Evolutionary conservation across 306 rosid species (phyloP).

Genomic region (Lithocarpus polystachyus): DNA sequence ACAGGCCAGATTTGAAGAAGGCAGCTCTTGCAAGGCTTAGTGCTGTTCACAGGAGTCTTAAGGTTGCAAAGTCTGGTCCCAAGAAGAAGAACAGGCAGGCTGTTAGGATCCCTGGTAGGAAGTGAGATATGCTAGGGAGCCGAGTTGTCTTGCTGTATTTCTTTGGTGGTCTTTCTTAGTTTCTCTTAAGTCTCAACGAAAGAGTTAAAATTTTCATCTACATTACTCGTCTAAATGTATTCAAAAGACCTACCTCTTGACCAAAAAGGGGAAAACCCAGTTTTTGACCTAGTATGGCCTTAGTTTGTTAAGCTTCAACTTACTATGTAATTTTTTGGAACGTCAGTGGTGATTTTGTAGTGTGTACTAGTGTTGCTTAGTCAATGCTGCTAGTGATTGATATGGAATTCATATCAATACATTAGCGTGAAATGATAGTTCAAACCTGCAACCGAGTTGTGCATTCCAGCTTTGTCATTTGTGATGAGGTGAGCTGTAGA

Average conservation of each 20-base stretch:
- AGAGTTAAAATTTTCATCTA: not conserved
- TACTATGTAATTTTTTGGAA: not conserved
- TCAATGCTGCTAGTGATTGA: not conserved
- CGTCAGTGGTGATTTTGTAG: not conserved
- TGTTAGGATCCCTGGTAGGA: slow-evolving; percentile 36
- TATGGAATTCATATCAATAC: not conserved
- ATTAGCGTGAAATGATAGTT: not conserved
- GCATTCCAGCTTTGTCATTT: not conserved
- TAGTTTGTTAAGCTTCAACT: not conserved
- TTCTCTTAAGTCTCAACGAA: not conserved
- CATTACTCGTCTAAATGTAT: not conserved
- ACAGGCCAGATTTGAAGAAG: slow-evolving; percentile 82
- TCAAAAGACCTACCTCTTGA: not conserved
- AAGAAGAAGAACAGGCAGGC: slow-evolving; percentile 91
- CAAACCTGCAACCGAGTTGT: not conserved
- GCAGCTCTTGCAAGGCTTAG: slow-evolving; percentile 90
- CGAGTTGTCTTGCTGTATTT: not conserved
- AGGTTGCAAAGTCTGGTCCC: slow-evolving; percentile 84
- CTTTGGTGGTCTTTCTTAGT: not conserved
- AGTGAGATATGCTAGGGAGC: slow-evolving; percentile 13
- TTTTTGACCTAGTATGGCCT: not conserved
- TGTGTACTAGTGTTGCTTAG: too few relatives aligned
- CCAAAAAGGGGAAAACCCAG: not conserved
- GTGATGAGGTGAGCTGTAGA: not conserved
- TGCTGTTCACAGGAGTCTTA: slow-evolving; percentile 78